Conservation (phyloP, 805 yeast species). For the Schwanniomyces polymorphus region DNA sequence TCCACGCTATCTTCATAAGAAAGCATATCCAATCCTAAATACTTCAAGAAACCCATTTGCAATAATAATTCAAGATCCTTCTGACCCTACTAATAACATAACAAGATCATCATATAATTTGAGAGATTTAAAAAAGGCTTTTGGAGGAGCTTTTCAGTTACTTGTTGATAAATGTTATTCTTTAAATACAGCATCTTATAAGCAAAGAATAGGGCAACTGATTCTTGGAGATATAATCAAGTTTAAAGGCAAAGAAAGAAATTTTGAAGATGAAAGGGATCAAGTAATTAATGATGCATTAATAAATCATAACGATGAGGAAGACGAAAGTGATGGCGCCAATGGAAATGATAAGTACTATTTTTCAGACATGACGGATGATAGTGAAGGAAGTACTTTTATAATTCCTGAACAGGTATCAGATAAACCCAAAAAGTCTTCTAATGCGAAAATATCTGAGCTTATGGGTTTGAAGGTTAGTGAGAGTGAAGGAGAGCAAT, state of each 20-base stretch:
- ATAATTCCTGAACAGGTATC: conserved; percentile 2
- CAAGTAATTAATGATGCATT: conserved; percentile 62
- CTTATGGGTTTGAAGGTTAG: conserved; percentile 18
- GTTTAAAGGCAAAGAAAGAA: conserved; percentile 71
- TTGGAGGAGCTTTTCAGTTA: conserved; percentile 84
- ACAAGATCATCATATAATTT: conserved; percentile 83
- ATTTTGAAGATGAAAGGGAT: conserved; percentile 72
- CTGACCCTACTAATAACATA: conserved; percentile 79
- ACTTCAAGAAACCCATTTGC: conserved; percentile 57
- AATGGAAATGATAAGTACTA: conserved; percentile 41
- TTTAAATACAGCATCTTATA: conserved; percentile 63
- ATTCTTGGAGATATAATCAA: conserved; percentile 79
- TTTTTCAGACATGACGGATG: conserved; percentile 44
- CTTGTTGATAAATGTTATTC: conserved; percentile 75
- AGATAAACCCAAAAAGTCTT: background rate
- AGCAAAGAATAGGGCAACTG: conserved; percentile 66
- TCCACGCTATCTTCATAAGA: conserved; percentile 62
- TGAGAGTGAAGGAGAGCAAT: conserved; percentile 13
- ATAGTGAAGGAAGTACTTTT: conserved; percentile 24
- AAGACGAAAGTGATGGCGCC: conserved; percentile 34
- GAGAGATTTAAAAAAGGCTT: conserved; percentile 77
- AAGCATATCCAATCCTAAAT: conserved; percentile 49
- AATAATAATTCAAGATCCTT: conserved; percentile 85
- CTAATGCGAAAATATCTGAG: conserved; percentile 15
- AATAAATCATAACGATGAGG: conserved; percentile 26